phyloP scores from a whole-genome alignment of 306 rosid species.

The Myrica gale region DNA sequence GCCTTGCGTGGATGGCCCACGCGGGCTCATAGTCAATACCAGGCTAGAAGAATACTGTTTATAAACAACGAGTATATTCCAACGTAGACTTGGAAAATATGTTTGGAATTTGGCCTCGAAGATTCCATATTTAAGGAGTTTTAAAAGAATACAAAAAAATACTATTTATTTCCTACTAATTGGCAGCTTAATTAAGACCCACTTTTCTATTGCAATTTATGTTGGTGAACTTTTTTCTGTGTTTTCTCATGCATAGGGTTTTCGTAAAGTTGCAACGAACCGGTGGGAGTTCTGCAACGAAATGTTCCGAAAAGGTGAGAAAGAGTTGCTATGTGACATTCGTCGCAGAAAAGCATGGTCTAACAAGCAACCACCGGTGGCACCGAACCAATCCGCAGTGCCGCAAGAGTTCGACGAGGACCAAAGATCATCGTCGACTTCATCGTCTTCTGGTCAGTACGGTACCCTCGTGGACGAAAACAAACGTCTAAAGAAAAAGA shows the following conservation, averaged over 20 bases:
- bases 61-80: background rate
- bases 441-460: slow-evolving; percentile 53
- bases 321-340: slow-evolving; percentile 57
- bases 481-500: slow-evolving; percentile 74
- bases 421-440: slow-evolving; percentile 72
- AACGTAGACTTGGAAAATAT: background rate
- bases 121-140: too few relatives aligned
- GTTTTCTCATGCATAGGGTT: slow-evolving; percentile 47
- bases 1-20: background rate
- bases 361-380: slow-evolving; percentile 34
- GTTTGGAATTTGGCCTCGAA: background rate
- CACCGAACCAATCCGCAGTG: slow-evolving; percentile 4
- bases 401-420: slow-evolving; percentile 63
- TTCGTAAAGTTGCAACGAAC: slow-evolving; percentile 72
- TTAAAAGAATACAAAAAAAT: too few relatives aligned
- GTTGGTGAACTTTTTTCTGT: background rate
- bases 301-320: slow-evolving; percentile 68
- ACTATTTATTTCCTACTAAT: too few relatives aligned
- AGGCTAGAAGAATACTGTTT: background rate
- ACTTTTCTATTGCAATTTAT: too few relatives aligned
- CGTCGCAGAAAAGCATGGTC: slow-evolving; percentile 78
- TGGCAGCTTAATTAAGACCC: too few relatives aligned
- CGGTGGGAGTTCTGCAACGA: slow-evolving; percentile 94
- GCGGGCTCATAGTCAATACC: background rate
- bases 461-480: slow-evolving; percentile 63